These are phyloP conservation scores for Leccinum boreale DNA, from an alignment of 768 basidiomycete genomes.

Conservation along the genomic window DNA sequence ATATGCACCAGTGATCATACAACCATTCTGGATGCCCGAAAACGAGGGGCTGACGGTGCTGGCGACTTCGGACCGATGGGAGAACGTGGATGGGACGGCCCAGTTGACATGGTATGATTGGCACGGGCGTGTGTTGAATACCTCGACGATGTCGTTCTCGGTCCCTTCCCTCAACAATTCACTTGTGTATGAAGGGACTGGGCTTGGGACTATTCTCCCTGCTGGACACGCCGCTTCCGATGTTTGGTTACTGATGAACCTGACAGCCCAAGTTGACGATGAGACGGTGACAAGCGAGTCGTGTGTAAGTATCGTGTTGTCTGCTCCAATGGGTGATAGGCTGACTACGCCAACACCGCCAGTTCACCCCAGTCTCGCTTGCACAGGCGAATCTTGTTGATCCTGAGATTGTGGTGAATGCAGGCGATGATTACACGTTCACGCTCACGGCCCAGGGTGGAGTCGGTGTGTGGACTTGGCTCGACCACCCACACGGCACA, in stretches of 20 bases:
- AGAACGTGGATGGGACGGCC: slow-evolving; percentile 41
- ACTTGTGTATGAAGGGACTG: slow-evolving; percentile 37
- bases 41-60: slow-evolving; percentile 47
- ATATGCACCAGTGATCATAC: slow-evolving; percentile 47
- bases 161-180: slow-evolving; percentile 52
- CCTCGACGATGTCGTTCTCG: slow-evolving; percentile 37
- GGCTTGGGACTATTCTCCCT: slow-evolving; percentile 46
- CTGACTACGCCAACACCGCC: not conserved
- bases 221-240: slow-evolving; percentile 37
- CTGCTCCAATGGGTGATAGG: not conserved
- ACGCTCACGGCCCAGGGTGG: slow-evolving; percentile 51
- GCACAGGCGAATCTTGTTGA: slow-evolving; percentile 17
- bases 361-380: slow-evolving; percentile 54
- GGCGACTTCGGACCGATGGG: slow-evolving; percentile 52
- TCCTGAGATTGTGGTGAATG: not conserved
- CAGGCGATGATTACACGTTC: slow-evolving; percentile 39
- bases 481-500: slow-evolving; percentile 55
- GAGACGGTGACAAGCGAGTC: slow-evolving; percentile 47
- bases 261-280: slow-evolving; percentile 42
- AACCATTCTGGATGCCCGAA: slow-evolving; percentile 53
- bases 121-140: slow-evolving; percentile 39
- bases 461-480: slow-evolving; percentile 57
- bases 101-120: slow-evolving; percentile 60
- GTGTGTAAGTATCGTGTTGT: slow-evolving; percentile 37
- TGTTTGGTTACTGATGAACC: slow-evolving; percentile 50